Evolutionary conservation across 2,329 filamentous ascomycete genomes (phyloP), one percentile per base, ranked within the genome.

Genomic region (Trichoderma citrinoviride): DNA sequence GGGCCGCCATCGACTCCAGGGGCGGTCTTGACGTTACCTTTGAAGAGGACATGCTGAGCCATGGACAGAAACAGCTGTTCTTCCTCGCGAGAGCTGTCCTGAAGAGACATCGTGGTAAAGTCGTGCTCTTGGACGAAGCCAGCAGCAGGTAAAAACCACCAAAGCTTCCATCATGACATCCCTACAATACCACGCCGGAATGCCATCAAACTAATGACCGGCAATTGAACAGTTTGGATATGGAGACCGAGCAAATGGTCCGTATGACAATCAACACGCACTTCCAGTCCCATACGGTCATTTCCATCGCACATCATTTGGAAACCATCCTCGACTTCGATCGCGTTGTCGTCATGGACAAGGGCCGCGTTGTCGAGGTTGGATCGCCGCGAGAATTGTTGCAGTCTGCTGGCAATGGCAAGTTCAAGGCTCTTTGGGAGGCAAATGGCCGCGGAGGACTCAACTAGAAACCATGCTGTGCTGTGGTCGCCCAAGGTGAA

Each of bases 51-150:
- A 66, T 70, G 5, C 69, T 81, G 3, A 81, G 78, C 1, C 77
- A 80, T 50, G 82, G 83, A 0, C 79, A 86, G 70, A 76, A 76
- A 53, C 83, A 85, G 70, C 73, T 85, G 10, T 81, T 85, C 65
- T 80, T 77, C 44, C 71, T 86, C 1, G 82, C 81, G 0, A 74
- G 83, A 23, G 78, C 81, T 0, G 72, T 85, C 15, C 68, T 84
- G 25, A 71, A 76, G 8, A 75, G 70, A 54, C 69, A 74, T n/a
- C 67, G 69, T 7, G 73, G 75, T 1, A 78, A 68, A 10, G 69
- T 85, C 5, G 70, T 83, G 2, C 72, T 84, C 2, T 67, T 83
- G 6, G 81, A 83, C 55, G 81, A 83, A 76, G 78, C 67, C 1
- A 74, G 68, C 5, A 74, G 72, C 69, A 74, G 70, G 73, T 75